phyloP scores from a whole-genome alignment of 768 basidiomycete genomes.

The Boletus rubroflammeus region DNA sequence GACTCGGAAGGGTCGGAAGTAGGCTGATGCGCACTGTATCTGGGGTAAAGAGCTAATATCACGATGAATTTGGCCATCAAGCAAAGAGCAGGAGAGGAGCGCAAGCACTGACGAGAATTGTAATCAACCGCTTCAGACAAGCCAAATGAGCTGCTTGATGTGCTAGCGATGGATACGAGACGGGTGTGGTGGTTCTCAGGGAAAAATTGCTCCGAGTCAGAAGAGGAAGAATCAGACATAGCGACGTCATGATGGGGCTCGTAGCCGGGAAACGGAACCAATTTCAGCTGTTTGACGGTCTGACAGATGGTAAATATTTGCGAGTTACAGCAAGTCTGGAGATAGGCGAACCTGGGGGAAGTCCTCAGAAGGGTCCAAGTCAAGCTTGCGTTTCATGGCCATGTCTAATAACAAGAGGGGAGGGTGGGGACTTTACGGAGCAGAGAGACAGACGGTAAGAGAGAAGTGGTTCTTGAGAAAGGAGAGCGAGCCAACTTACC shows the following conservation, averaged over 20 bases:
- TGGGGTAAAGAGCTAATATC: constrained; percentile 46
- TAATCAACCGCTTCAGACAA: constrained; percentile 45
- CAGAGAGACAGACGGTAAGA: constrained; percentile 1
- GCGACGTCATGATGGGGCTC: constrained; percentile 60
- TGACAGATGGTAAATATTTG: constrained; percentile 26
- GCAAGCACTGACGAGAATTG: constrained; percentile 44
- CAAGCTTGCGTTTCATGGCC: constrained; percentile 76
- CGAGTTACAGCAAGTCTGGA: constrained; percentile 13
- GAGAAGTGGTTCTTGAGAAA: constrained; percentile 26
- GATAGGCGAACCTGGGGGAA: constrained; percentile 42
- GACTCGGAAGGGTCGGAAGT: constrained; percentile 48
- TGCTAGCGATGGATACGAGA: constrained; percentile 62
- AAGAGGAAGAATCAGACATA: constrained; percentile 57
- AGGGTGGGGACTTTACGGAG: neutral
- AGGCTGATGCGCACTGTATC: constrained; percentile 62
- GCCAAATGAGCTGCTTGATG: constrained; percentile 45
- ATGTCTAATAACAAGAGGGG: constrained; percentile 36
- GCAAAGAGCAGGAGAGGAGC: neutral
- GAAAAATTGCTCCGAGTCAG: constrained; percentile 58
- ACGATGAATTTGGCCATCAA: neutral
- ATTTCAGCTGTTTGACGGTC: constrained; percentile 68
- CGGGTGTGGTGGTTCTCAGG: constrained; percentile 55
- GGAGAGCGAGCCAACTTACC: constrained; percentile 16
- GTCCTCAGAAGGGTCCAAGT: constrained; percentile 52
- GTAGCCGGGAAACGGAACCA: constrained; percentile 70